Percentiles rank a stretch among this genome's conserved stretches.
Conservation (phyloP, 495 filamentous ascomycete species). For the Penicillium dipodomyicola region DNA sequence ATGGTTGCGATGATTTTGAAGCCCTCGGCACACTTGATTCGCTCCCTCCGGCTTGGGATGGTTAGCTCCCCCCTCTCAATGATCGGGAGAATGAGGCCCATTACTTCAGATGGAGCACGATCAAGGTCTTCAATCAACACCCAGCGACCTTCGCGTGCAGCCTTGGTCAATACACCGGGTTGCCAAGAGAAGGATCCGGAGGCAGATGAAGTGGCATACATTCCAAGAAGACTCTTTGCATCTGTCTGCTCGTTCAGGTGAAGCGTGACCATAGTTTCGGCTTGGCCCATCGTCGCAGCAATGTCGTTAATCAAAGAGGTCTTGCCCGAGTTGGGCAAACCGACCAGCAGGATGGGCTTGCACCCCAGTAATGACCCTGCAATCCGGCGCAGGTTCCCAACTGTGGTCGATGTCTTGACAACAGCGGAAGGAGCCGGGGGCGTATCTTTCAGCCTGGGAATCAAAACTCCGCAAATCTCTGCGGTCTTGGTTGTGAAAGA, state of each 20-base stretch:
- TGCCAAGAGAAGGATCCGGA: conserved; percentile 90
- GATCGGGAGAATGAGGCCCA: conserved; percentile 85
- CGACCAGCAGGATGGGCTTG: conserved; percentile 75
- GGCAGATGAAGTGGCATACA: conserved; percentile 81
- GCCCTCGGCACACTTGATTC: conserved; percentile 72
- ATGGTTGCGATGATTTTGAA: conserved; percentile 92
- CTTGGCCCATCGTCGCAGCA: conserved; percentile 70
- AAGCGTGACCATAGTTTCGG: conserved; percentile 77
- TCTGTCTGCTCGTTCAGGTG: conserved; percentile 97
- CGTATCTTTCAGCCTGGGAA: conserved; percentile 60
- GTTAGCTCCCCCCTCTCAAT: conserved; percentile 85
- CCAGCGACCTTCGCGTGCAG: conserved; percentile 91
- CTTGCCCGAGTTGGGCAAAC: conserved; percentile 85
- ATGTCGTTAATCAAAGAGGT: conserved; percentile 81
- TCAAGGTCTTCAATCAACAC: conserved; percentile 95
- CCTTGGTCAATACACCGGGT: conserved; percentile 90
- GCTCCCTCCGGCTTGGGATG: conserved; percentile 82
- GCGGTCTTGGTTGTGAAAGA: conserved; percentile 52
- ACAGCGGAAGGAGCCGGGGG: conserved; percentile 49
- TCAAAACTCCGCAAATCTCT: conserved; percentile 60
- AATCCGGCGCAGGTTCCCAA: conserved; percentile 65
- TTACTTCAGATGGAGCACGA: conserved; percentile 90
- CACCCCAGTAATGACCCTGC: conserved; percentile 60
- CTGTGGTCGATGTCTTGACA: conserved; percentile 68
- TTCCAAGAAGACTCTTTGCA: conserved; percentile 88